A percentile compares a stretch with the other conserved stretches of the same genome.
phyloP scores from a whole-genome alignment of 441 rosid species.

The Pelargonium fulgidum region DNA sequence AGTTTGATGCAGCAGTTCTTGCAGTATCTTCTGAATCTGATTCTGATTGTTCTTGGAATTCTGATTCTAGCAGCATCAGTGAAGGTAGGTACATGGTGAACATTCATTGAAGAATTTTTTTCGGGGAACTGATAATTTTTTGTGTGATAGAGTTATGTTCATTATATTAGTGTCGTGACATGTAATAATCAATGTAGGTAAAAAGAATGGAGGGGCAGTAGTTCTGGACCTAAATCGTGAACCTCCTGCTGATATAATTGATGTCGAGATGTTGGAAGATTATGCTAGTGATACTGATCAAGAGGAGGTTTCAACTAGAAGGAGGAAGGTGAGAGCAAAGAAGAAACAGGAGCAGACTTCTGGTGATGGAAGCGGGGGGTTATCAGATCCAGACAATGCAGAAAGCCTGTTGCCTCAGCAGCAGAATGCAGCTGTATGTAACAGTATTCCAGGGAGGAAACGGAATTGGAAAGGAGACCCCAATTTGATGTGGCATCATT shows the following conservation, averaged over 20 bases:
- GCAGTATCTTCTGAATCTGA: slow-evolving; percentile 36
- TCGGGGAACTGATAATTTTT: not conserved
- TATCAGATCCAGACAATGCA: not conserved
- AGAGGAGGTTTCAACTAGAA: slow-evolving; percentile 23
- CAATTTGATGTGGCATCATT: slow-evolving; percentile 56
- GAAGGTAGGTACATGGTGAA: not conserved
- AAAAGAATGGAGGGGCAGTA: slow-evolving; percentile 14
- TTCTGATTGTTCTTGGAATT: slow-evolving; percentile 2
- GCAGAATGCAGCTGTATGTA: not conserved
- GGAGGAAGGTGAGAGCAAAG: not conserved
- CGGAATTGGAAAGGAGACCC: slow-evolving; percentile 17
- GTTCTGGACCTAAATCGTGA: slow-evolving; percentile 19
- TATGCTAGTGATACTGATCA: not conserved
- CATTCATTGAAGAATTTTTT: too few relatives aligned
- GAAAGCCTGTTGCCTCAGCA: not conserved
- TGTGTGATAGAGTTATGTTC: not conserved
- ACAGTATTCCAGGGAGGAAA: not conserved
- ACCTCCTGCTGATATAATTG: not conserved
- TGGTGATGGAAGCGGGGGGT: not conserved
- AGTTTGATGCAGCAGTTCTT: slow-evolving; percentile 29
- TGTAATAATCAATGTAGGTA: slow-evolving; percentile 25
- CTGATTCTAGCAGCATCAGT: not conserved
- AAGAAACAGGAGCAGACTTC: not conserved
- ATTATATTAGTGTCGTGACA: slow-evolving; percentile 6
- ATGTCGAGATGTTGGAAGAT: too few relatives aligned